Percentiles rank a stretch among this genome's conserved stretches.
Evolutionary conservation across 2,329 filamentous ascomycete genomes (phyloP).

Genomic region (Colletotrichum horii): DNA sequence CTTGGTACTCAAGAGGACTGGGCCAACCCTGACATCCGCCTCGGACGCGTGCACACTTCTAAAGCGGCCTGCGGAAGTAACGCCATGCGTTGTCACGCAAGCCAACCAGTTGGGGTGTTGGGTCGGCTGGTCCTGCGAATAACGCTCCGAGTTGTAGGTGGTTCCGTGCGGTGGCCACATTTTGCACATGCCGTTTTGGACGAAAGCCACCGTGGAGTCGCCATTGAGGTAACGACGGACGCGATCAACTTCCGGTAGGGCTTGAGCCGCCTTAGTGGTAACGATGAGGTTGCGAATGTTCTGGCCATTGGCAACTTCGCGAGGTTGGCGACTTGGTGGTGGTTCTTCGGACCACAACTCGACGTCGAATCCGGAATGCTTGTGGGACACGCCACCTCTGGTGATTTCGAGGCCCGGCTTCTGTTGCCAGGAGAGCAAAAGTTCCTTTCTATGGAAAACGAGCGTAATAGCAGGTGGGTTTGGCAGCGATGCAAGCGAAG

Average conservation of each 20-base stretch:
- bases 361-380: constrained; percentile 47
- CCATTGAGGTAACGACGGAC: constrained; percentile 67
- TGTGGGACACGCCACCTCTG: constrained; percentile 35
- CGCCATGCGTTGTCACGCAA: constrained; percentile 66
- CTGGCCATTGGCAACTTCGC: constrained; percentile 43
- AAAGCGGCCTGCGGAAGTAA: constrained; percentile 56
- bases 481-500: constrained; percentile 65
- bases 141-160: constrained; percentile 47
- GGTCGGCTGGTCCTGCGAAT: constrained; percentile 27
- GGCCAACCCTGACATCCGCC: constrained; percentile 53
- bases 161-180: constrained; percentile 59
- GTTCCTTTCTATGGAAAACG: constrained; percentile 69
- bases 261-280: constrained; percentile 74
- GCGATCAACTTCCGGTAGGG: constrained; percentile 63
- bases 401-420: constrained; percentile 50
- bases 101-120: constrained; percentile 71
- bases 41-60: constrained; percentile 56
- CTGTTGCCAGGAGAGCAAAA: constrained; percentile 52
- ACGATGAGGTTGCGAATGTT: constrained; percentile 77
- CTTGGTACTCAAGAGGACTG: constrained; percentile 39
- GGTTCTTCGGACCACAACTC: constrained; percentile 59
- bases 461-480: constrained; percentile 77
- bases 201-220: constrained; percentile 77
- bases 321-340: constrained; percentile 38
- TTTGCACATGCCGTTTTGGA: constrained; percentile 87